phyloP scores from a whole-genome alignment of 495 filamentous ascomycete genomes.

The Geoglossum glabrum region DNA sequence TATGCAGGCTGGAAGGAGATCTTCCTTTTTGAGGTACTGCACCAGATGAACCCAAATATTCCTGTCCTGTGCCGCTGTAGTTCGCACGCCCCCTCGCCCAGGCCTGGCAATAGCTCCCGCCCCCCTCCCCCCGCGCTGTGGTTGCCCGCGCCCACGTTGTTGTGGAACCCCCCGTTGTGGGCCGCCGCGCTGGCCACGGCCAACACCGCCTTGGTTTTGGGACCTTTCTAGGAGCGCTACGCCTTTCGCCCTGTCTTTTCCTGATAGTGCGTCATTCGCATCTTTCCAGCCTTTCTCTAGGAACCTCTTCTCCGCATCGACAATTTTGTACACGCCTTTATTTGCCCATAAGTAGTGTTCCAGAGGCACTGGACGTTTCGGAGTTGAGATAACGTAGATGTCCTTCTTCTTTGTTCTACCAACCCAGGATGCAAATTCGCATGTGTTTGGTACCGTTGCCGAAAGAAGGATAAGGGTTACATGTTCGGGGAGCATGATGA shows the following conservation, averaged over 20 bases:
- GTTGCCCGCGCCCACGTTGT: conserved; percentile 25
- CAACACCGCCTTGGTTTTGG: conserved; percentile 7
- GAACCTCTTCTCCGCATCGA: conserved; percentile 78
- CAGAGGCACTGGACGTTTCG: conserved; percentile 81
- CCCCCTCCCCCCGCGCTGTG: conserved; percentile 32
- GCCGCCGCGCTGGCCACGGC: conserved; percentile 15
- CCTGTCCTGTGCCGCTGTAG: conserved; percentile 76
- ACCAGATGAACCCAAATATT: conserved; percentile 95
- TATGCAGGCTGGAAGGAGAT: conserved; percentile 75
- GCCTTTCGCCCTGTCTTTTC: conserved; percentile 56
- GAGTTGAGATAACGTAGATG: conserved; percentile 95
- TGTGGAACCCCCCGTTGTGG: conserved; percentile 31
- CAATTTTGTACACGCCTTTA: conserved; percentile 84
- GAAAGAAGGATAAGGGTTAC: conserved; percentile 88
- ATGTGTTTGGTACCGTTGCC: conserved; percentile 89
- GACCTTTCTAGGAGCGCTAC: conserved; percentile 26
- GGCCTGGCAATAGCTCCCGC: conserved; percentile 74
- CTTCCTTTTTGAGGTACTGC: conserved; percentile 70
- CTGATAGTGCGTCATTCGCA: conserved; percentile 64
- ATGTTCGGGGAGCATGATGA: conserved; percentile 97
- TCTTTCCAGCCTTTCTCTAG: conserved; percentile 85
- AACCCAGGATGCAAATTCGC: conserved; percentile 97
- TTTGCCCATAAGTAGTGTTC: conserved; percentile 93
- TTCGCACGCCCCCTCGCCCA: conserved; percentile 64
- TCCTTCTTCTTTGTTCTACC: conserved; percentile 96